Percentiles rank a stretch among this genome's conserved stretches.
These are phyloP conservation scores for Amoebophrya sp. DNA, from an alignment of 169 alveolate genomes.

Conservation along the genomic window DNA sequence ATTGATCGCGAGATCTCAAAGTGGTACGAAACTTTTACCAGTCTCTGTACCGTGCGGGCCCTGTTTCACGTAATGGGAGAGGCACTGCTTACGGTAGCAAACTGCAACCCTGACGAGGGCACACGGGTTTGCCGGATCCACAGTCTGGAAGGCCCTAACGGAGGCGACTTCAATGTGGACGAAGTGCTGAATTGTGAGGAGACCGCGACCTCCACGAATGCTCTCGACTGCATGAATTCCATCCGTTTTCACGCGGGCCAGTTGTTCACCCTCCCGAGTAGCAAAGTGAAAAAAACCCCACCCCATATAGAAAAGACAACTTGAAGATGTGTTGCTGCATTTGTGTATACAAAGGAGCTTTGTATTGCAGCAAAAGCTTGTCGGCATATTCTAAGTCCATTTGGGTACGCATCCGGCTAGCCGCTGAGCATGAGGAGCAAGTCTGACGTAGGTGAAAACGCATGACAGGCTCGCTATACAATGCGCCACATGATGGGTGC, in stretches of 20 bases:
- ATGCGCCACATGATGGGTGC: too few species aligned
- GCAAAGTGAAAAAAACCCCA: too few species aligned
- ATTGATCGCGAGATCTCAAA: not conserved
- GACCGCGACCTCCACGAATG: not conserved
- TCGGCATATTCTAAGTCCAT: too few species aligned
- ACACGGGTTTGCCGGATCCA: not conserved
- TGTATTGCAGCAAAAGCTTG: too few species aligned
- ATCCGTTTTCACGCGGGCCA: not conserved
- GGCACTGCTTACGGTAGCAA: not conserved
- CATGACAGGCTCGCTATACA: too few species aligned
- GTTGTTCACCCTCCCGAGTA: too few species aligned
- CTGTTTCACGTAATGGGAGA: not conserved
- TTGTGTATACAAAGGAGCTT: too few species aligned
- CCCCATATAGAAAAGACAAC: too few species aligned
- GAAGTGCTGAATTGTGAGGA: not conserved
- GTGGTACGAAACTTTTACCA: not conserved
- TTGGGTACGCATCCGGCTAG: too few species aligned
- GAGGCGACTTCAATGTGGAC: not conserved
- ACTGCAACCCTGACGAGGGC: not conserved
- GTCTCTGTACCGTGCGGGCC: not conserved
- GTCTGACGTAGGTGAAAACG: too few species aligned
- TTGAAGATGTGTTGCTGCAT: too few species aligned
- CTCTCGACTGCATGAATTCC: not conserved
- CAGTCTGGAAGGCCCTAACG: not conserved
- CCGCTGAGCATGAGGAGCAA: too few species aligned